Base-by-base conservation (phyloP, 176 grass and related monocot genomes). In the Phragmites australis region DNA sequence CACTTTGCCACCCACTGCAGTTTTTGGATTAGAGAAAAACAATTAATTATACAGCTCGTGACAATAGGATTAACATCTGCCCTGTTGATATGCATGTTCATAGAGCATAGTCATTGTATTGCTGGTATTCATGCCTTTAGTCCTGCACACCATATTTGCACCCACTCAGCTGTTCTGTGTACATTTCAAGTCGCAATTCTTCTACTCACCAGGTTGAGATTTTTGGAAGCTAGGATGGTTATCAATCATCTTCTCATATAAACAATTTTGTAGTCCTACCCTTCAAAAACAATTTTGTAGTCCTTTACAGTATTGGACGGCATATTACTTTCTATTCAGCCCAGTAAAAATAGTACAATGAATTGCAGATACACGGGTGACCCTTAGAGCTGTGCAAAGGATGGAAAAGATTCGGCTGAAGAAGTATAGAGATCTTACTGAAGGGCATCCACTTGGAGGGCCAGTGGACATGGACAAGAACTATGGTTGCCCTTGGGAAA, bases 371-470 rank as follows among this genome's bases (percentile, higher is more conserved):
- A 44, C 47, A 72, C 30, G 27, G 30, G 37, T 55, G 29, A 73
- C 15, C 7, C 0, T 21, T 45, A 19, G 61, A 77, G 26, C 8
- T 42, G 31, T 37, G 16, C 10, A 62, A 57, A 49, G 17, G 23
- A 52, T 69, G 15, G 5, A 19, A 59, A 72, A 34, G 42, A 25
- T 60, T 72, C 39, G 16, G 5, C 42, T 19, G 54, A 74, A 85
- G 17, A 57, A 80, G 39, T 46, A 52, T 60, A 47, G 43, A 84
- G 61, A 88, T 71, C 89, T 88, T 91, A 91, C 89, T 84, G 81
- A 87, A 81, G n/a, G 81, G 89, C 81, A 91, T 87, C 85, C 85
- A 78, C 57, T 85, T 91, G 42, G 89, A 91, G 67, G 85, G 89
- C 81, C 89, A 91, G 44, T 91, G 85, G 40, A 91, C 89, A 54